Percentiles rank a stretch among this genome's conserved stretches.
Conservation (phyloP, 805 yeast species). For the Candida adriatica region DNA sequence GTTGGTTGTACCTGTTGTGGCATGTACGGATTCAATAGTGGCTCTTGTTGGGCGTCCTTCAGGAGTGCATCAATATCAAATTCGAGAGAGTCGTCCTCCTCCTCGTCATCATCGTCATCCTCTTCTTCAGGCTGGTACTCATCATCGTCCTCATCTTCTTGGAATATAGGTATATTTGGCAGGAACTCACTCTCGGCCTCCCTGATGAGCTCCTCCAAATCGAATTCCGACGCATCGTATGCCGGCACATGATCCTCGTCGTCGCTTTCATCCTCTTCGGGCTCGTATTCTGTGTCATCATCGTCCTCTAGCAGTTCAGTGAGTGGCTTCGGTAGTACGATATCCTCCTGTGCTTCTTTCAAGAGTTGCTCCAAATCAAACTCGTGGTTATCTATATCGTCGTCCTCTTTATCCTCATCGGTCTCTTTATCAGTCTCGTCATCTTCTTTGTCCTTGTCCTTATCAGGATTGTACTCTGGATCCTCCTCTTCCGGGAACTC, state of each 20-base stretch:
- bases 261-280: slow-evolving; percentile 6
- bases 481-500: slow-evolving; percentile 11
- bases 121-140: slow-evolving; percentile 7
- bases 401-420: slow-evolving; percentile 1
- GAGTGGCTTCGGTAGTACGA: slow-evolving; percentile 2
- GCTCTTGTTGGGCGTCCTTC: slow-evolving; percentile 7
- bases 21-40: slow-evolving; percentile 8
- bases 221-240: slow-evolving; percentile 3
- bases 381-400: slow-evolving; percentile 1
- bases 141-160: slow-evolving; percentile 5
- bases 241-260: slow-evolving; percentile 4
- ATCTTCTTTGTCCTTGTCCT: slow-evolving; percentile 5
- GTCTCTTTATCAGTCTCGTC: slow-evolving; percentile 3
- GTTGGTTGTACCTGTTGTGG: slow-evolving; percentile 6
- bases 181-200: slow-evolving; percentile 8
- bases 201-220: slow-evolving; percentile 4
- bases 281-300: slow-evolving; percentile 11
- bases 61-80: slow-evolving; percentile 6
- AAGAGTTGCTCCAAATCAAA: slow-evolving; percentile 5
- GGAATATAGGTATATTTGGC: slow-evolving; percentile 4
- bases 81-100: slow-evolving; percentile 4
- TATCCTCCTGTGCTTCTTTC: slow-evolving; percentile 5
- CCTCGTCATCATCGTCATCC: not conserved
- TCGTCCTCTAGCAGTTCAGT: slow-evolving; percentile 3
- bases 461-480: slow-evolving; percentile 9